A percentile compares a stretch with the other conserved stretches of the same genome.
phyloP scores from a whole-genome alignment of 164 flowering plant species.

The Tetrastigma voinierianum region DNA sequence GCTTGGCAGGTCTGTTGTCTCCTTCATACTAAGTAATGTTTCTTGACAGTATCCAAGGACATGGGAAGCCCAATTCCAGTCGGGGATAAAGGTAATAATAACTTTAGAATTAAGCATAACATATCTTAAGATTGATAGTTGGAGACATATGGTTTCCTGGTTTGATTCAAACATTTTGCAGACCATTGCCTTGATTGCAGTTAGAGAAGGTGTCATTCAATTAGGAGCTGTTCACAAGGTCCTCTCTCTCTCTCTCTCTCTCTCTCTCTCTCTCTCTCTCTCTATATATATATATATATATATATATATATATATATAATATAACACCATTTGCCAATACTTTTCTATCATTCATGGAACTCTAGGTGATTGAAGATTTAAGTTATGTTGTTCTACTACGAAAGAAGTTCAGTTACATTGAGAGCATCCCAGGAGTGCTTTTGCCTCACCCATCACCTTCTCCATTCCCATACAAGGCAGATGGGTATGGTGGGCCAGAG shows the following conservation, averaged over 20 bases:
- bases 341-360: not conserved
- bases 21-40: not conserved
- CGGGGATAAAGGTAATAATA: slow-evolving; percentile 91
- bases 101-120: not conserved
- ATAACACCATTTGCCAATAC: not conserved
- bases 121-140: not conserved
- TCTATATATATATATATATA: not conserved
- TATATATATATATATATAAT: no score
- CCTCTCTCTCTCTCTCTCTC: slow-evolving; percentile 22
- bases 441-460: slow-evolving; percentile 93
- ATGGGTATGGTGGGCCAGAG: slow-evolving; percentile 29
- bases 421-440: slow-evolving; percentile 93
- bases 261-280: slow-evolving; percentile 11
- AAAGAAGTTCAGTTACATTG: slow-evolving; percentile 83
- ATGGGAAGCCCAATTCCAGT: slow-evolving; percentile 98
- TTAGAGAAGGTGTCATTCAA: slow-evolving; percentile 92
- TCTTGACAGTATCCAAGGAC: slow-evolving; percentile 85
- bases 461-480: slow-evolving; percentile 48
- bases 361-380: slow-evolving; percentile 79
- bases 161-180: slow-evolving; percentile 30
- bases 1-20: not conserved
- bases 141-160: not conserved
- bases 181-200: slow-evolving; percentile 96
- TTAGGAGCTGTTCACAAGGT: slow-evolving; percentile 87
- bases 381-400: slow-evolving; percentile 72